Evolutionary conservation across 768 basidiomycete species (phyloP).

Genomic region (Guyanaporus albipodus): DNA sequence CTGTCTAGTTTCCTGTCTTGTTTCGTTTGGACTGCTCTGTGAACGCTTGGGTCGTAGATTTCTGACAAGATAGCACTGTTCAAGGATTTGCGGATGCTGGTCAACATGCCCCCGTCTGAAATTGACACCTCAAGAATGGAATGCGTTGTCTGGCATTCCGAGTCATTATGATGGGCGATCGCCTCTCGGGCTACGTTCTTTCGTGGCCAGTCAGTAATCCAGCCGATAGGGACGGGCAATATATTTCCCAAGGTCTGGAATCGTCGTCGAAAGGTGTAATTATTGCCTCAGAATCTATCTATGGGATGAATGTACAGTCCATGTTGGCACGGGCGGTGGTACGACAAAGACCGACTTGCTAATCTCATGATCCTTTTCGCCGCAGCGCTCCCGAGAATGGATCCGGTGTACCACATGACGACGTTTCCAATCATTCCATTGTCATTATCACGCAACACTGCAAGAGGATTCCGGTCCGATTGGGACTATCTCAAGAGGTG

Average conservation of each 20-base stretch:
- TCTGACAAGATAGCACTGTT: conserved; percentile 44
- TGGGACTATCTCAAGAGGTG: too few relatives aligned
- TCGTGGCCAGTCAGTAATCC: not conserved
- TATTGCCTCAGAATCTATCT: too few relatives aligned
- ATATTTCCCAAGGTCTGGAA: too few relatives aligned
- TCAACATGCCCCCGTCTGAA: conserved; percentile 19
- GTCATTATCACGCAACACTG: too few relatives aligned
- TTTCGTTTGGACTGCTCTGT: not conserved
- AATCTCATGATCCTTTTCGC: too few relatives aligned
- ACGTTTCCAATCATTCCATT: not conserved
- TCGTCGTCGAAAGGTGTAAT: too few relatives aligned
- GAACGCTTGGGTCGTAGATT: conserved; percentile 32
- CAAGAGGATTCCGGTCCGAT: too few relatives aligned
- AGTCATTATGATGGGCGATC: not conserved
- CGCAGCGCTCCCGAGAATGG: not conserved
- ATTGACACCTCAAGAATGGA: conserved; percentile 12
- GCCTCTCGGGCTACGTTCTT: not conserved
- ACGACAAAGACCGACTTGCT: too few relatives aligned
- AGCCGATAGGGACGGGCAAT: too few relatives aligned
- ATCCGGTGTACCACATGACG: not conserved
- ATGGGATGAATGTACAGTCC: too few relatives aligned
- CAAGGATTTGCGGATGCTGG: conserved; percentile 28
- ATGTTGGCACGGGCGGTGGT: too few relatives aligned
- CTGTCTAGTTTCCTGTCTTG: conserved; percentile 11
- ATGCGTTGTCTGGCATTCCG: not conserved